Percentiles rank a stretch among this genome's conserved stretches.
Evolutionary conservation across 352 stramenopile species (phyloP).

Genomic region (Globisporangium uncinulatum): DNA sequence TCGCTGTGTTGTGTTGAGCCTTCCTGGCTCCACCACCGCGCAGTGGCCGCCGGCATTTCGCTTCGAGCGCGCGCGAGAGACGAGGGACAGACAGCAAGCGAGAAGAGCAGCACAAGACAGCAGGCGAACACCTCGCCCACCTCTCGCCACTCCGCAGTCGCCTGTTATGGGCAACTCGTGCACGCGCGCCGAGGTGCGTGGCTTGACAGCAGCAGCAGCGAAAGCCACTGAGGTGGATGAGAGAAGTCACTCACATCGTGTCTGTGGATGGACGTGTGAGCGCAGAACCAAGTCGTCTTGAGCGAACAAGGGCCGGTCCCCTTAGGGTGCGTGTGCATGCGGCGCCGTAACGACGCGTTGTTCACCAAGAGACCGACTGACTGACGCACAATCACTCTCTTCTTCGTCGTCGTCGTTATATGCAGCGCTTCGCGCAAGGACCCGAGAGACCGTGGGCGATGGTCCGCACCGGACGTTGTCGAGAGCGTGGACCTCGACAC

Average conservation of each 20-base stretch:
- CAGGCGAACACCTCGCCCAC: not conserved
- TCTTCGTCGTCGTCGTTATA: not conserved
- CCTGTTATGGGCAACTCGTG: slow-evolving; percentile 58
- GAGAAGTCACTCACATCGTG: no score
- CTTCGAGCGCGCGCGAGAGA: not conserved
- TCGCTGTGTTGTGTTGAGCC: no score
- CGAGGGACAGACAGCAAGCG: not conserved
- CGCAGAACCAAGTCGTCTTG: slow-evolving; percentile 59
- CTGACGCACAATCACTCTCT: not conserved
- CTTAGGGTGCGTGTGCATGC: slow-evolving; percentile 24
- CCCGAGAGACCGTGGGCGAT: slow-evolving; percentile 38
- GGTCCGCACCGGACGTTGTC: slow-evolving; percentile 55
- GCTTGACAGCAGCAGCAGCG: no score
- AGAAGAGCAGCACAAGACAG: not conserved
- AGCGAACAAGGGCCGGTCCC: slow-evolving; percentile 41
- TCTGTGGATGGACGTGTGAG: not conserved
- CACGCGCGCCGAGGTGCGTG: slow-evolving; percentile 47
- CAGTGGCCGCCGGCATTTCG: not conserved
- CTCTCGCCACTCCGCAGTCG: not conserved
- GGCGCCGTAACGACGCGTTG: not conserved
- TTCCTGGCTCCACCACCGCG: not conserved
- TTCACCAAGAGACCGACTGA: not conserved
- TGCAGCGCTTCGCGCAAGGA: slow-evolving; percentile 5
- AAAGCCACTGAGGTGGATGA: no score
- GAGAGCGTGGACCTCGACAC: slow-evolving; percentile 79